Base-by-base conservation (phyloP, 73 alveolate species). In the Strombidium stylifer region DNA sequence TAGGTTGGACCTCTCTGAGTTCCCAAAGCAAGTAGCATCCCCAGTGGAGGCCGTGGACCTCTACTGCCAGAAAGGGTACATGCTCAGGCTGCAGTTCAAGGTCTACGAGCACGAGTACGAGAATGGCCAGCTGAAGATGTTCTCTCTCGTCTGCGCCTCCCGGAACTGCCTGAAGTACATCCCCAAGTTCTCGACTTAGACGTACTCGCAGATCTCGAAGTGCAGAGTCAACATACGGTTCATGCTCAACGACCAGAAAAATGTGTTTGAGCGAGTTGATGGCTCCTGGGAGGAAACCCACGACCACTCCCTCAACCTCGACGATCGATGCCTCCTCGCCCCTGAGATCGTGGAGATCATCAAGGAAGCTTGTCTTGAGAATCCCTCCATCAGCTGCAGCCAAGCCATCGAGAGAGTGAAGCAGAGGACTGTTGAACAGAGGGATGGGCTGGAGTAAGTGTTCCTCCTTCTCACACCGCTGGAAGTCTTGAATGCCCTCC, bases 211-310 rank as follows among this genome's bases (percentile, higher is more conserved):
- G 19, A 62, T 41, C 21, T 25, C 49, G 5, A 28, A 35, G 34
- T 65, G 79, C 26, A 65, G 48, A 15, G 79, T 65, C 15, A 65
- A 65, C 48, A 68, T 65, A n/a, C 16, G 79, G 20, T 65, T 46
- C 20, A 15, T 11, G 25, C 48, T 67, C 69, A 28, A 65, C 12
- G 79, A 65, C 41, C 2, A 1, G 36, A 15, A 27, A 15, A 11
- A 24, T 5, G 8, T 21, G 41, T 65, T 36, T 48, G 52, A 19
- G 8, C 21, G 79, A 25, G 44, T 2, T n/a, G 79, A 65, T 2
- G n/a, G n/a, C n/a, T 26, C 15, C 21, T 65, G 48, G 24, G 48
- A 65, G 45, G 11, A 16, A 15, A 55, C 48, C 35, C 79, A 65
- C 31, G 79, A 65, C 55, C 79, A 65, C 20, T 8, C 57, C 18